phyloP scores from a whole-genome alignment of 768 basidiomycete species.

The Russula lepida region DNA sequence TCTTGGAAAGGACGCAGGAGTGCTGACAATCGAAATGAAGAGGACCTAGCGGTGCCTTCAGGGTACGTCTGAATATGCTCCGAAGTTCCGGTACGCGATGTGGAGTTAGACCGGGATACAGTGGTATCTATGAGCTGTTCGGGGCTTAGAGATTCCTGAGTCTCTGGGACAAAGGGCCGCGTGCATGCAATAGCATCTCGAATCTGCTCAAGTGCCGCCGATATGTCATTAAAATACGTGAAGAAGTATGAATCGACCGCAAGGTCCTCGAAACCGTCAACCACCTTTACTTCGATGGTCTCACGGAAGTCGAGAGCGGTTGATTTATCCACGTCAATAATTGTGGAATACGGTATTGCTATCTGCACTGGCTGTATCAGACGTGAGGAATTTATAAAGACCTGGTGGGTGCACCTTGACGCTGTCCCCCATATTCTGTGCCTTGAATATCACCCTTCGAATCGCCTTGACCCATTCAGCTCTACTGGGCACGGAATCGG shows the following conservation, averaged over 20 bases:
- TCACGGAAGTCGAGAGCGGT: conserved; percentile 92
- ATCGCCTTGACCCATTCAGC: conserved; percentile 97
- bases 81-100: conserved; percentile 2
- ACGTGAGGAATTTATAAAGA: neutral
- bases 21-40: conserved; percentile 55
- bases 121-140: conserved; percentile 52
- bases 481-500: conserved; percentile 74
- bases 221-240: conserved; percentile 84
- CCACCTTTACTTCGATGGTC: conserved; percentile 88
- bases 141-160: conserved; percentile 25
- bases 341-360: conserved; percentile 85
- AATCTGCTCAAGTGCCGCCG: conserved; percentile 71
- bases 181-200: conserved; percentile 57
- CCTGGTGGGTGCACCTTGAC: conserved; percentile 58
- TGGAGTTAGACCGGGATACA: conserved; percentile 20
- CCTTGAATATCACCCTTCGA: conserved; percentile 88
- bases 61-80: conserved; percentile 28
- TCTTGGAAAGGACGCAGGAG: conserved; percentile 66
- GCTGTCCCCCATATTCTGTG: conserved; percentile 92
- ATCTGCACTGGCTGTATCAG: conserved; percentile 40
- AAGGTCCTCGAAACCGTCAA: conserved; percentile 72
- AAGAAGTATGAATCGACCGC: conserved; percentile 87
- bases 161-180: conserved; percentile 33
- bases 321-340: conserved; percentile 84
- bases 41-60: conserved; percentile 25